phyloP scores from a whole-genome alignment of 2,329 filamentous ascomycete species.

The Sclerotinia trifoliorum region DNA sequence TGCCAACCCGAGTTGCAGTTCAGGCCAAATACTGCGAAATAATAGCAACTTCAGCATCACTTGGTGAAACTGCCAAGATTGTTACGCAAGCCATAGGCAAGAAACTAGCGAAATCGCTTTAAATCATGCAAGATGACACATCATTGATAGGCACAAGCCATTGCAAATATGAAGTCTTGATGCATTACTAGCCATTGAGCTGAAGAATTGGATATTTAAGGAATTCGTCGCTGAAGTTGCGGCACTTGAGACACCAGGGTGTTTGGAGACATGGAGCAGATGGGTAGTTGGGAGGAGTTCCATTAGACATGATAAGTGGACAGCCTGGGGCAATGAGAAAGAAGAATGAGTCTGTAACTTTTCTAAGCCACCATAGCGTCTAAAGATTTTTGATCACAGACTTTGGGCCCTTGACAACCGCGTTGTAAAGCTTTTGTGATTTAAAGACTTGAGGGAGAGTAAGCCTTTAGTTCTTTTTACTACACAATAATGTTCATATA shows the following conservation, averaged over 20 bases:
- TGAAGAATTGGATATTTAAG: slow-evolving; percentile 43
- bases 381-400: too few relatives aligned
- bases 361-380: too few relatives aligned
- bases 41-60: background rate
- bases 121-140: slow-evolving; percentile 43
- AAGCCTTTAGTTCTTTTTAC: too few relatives aligned
- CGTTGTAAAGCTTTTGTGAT: too few relatives aligned
- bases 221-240: background rate
- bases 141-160: slow-evolving; percentile 41
- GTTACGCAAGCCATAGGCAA: slow-evolving; percentile 39
- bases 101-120: slow-evolving; percentile 45
- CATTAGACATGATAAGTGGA: background rate
- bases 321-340: background rate
- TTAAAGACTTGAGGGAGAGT: too few relatives aligned
- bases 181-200: slow-evolving; percentile 26
- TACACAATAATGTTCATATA: too few relatives aligned
- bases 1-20: background rate
- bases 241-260: background rate
- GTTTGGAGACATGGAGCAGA: background rate
- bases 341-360: background rate
- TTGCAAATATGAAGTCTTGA: slow-evolving; percentile 45
- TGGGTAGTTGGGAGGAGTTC: background rate
- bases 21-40: background rate
- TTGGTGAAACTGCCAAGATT: background rate
- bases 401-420: too few relatives aligned